phyloP scores from a whole-genome alignment of 1,139 yeast genomes.

The Blastobotrys aristatus region DNA sequence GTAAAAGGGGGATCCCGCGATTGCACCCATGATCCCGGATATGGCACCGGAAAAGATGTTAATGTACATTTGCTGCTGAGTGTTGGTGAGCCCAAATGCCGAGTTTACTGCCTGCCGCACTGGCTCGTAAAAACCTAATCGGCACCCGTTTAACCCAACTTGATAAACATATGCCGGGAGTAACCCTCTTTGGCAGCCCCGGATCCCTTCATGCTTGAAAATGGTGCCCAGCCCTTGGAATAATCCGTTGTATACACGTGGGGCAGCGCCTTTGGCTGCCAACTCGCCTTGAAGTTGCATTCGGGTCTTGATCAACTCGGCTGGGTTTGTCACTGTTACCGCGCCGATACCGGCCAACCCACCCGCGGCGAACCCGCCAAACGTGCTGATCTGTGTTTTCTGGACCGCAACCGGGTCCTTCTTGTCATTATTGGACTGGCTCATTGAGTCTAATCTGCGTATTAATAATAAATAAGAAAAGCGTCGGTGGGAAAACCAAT shows the following conservation, averaged over 20 bases:
- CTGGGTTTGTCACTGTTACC: slow-evolving; percentile 93
- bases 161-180: slow-evolving; percentile 64
- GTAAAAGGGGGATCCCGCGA: slow-evolving; percentile 85
- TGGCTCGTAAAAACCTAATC: slow-evolving; percentile 93
- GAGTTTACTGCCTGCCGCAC: slow-evolving; percentile 57
- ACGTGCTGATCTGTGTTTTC: slow-evolving; percentile 23
- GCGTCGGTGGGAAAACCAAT: neutral
- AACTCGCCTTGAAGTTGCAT: slow-evolving; percentile 97
- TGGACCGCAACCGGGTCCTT: neutral
- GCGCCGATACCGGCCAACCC: slow-evolving; percentile 97
- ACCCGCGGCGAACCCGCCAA: slow-evolving; percentile 89
- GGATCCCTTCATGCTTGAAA: slow-evolving; percentile 72
- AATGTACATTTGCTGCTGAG: slow-evolving; percentile 47
- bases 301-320: slow-evolving; percentile 86
- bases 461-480: neutral
- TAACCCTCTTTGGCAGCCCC: slow-evolving; percentile 86
- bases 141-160: slow-evolving; percentile 84
- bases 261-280: slow-evolving; percentile 46
- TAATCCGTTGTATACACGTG: slow-evolving; percentile 70
- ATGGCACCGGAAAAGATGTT: slow-evolving; percentile 79
- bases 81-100: slow-evolving; percentile 47
- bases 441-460: neutral
- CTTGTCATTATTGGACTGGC: neutral
- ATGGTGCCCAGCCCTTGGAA: slow-evolving; percentile 78
- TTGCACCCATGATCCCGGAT: slow-evolving; percentile 87